Conservation (phyloP, 2,329 filamentous ascomycete species). For the Talaromyces amestolkiae region DNA sequence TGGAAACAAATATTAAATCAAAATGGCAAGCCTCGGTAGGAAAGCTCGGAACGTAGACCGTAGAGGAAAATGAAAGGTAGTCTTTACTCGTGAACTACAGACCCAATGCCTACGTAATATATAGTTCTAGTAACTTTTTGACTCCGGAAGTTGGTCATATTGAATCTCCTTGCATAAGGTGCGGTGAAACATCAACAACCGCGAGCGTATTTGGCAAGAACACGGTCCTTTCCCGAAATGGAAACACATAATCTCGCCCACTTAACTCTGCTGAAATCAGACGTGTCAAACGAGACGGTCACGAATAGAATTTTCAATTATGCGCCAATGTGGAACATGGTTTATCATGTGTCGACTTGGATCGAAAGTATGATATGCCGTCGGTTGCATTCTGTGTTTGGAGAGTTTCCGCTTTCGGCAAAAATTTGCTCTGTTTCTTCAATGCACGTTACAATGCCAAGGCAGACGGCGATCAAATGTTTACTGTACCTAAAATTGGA, state of each 20-base stretch:
- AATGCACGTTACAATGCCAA: slow-evolving; percentile 5
- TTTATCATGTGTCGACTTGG: background rate
- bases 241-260: background rate
- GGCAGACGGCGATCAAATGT: background rate
- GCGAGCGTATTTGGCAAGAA: background rate
- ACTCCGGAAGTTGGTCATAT: background rate
- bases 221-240: background rate
- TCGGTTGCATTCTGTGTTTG: background rate
- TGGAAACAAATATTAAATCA: background rate
- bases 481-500: background rate
- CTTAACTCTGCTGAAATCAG: background rate
- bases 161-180: background rate
- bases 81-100: too few relatives aligned
- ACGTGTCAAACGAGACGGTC: background rate
- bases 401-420: slow-evolving; percentile 7
- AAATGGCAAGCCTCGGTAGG: too few relatives aligned
- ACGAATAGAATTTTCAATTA: background rate
- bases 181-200: background rate
- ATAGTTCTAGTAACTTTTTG: background rate
- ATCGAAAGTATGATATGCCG: background rate
- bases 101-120: background rate
- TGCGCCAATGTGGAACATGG: background rate
- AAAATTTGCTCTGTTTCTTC: background rate
- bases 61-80: background rate
- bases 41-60: background rate